Evolutionary conservation across 257 asterid genomes (phyloP), one percentile per base, ranked within the genome.

Genomic region (Pogostemon cablin): DNA sequence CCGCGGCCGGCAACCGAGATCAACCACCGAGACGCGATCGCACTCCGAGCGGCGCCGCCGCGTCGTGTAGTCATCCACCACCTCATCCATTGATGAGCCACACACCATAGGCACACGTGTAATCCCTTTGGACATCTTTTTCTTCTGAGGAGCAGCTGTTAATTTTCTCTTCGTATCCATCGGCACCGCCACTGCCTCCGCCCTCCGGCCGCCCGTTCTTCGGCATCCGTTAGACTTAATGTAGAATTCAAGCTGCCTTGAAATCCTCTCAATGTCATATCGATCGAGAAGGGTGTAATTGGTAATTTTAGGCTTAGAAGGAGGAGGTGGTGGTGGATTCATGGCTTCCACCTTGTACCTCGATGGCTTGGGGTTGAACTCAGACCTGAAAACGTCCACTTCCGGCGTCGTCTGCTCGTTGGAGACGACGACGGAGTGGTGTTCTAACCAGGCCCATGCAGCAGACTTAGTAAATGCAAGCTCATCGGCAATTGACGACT

Each of bases 391-490:
- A 20, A 68, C 75, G 47, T 83, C 81, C 48, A 35, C 67, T 62
- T 87, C 87, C 2, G 72, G 76, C 59, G 0, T 15, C 15, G 15
- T 15, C 15, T 15, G 15, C 15, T 15, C 15, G 15, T 15, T 0
- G 15, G 15, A 15, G 15, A 15, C 15, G 15, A 15, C 15, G 15
- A 15, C 15, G 15, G 15, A 15, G 57, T 88, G 85, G 38, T 61
- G 92, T 44, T 81, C 81, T 9, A 75, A 65, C 92, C 92, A 82
- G 2, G 90, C 86, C 88, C 87, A 86, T 64, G 90, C 88, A 34
- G 90, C 83, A 17, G 93, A 85, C 73, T 88, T 86, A 38, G 75
- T 81, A n/a, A 79, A 3, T 58, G 90, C 77, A 56, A 72, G 44
- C 46, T 82, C 87, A 9, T 86, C 85, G 41, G 41, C 46, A 5